phyloP scores from a whole-genome alignment of 768 basidiomycete genomes.

The Lactarius deliciosus region DNA sequence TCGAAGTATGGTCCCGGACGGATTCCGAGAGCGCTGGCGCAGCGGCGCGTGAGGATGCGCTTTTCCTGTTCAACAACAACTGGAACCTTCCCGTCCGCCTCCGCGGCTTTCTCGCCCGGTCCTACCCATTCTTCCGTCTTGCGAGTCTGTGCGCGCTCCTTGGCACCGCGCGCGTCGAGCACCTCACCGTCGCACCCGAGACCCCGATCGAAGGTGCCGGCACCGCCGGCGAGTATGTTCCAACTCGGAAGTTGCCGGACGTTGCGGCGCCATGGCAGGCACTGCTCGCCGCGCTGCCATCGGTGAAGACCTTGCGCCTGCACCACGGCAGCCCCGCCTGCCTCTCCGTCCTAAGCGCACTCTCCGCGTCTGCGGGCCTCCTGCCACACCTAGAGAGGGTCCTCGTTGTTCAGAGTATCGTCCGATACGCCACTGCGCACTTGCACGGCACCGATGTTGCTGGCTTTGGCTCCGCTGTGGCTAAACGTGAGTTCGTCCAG shows the following conservation, averaged over 20 bases:
- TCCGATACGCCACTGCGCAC: not conserved
- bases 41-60: not conserved
- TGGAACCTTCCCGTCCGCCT: not conserved
- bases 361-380: not conserved
- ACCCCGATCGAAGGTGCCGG: not conserved
- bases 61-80: constrained; percentile 8
- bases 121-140: constrained; percentile 16
- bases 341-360: not conserved
- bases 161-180: not conserved
- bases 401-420: not conserved
- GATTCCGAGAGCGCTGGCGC: not conserved
- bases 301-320: constrained; percentile 3
- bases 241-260: no score
- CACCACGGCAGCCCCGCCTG: not conserved
- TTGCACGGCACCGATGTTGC: not conserved
- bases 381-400: constrained; percentile 16
- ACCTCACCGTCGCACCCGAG: constrained; percentile 3
- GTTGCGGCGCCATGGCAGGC: not conserved
- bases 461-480: not conserved
- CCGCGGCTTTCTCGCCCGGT: no score
- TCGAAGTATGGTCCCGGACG: constrained; percentile 5
- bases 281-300: not conserved
- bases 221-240: no score
- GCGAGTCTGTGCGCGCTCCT: not conserved
- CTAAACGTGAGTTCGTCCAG: not conserved